These are phyloP conservation scores for Penicillium mononematosum DNA, from an alignment of 495 filamentous ascomycete genomes.

Conservation along the genomic window DNA sequence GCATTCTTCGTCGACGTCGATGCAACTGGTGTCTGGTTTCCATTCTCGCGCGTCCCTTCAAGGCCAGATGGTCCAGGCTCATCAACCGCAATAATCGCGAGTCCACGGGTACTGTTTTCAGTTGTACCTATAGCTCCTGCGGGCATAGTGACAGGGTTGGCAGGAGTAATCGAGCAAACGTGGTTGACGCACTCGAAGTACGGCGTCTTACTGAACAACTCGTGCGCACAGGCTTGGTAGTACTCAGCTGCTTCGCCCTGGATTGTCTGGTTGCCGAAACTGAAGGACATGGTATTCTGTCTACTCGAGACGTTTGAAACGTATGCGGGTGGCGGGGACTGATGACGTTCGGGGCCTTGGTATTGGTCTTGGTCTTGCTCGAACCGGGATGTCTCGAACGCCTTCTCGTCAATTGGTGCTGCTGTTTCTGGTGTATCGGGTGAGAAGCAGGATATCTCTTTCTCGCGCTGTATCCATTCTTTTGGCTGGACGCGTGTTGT, in stretches of 20 bases:
- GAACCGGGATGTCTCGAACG: constrained; percentile 11
- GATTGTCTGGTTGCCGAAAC: constrained; percentile 31
- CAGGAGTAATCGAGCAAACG: constrained; percentile 43
- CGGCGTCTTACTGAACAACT: constrained; percentile 46
- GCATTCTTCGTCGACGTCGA: constrained; percentile 1
- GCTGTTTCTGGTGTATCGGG: constrained; percentile 30
- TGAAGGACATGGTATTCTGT: constrained; percentile 24
- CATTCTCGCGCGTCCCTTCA: neutral
- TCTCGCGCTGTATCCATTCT: constrained; percentile 42
- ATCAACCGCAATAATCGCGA: neutral
- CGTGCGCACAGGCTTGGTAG: constrained; percentile 53
- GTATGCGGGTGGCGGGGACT: constrained; percentile 12
- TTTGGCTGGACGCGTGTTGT: constrained; percentile 13
- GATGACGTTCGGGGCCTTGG: neutral
- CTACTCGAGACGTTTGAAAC: constrained; percentile 2
- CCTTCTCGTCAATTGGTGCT: constrained; percentile 12
- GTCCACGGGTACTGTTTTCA: neutral
- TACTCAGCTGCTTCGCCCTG: constrained; percentile 52
- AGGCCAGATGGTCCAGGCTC: neutral
- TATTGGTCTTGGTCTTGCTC: neutral
- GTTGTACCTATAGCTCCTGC: neutral
- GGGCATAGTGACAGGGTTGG: constrained; percentile 6
- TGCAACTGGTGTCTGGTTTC: neutral
- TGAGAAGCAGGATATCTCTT: constrained; percentile 44
- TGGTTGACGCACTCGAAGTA: constrained; percentile 54